A percentile compares a stretch with the other conserved stretches of the same genome.
These are phyloP conservation scores for Xylaria telfairii DNA, from an alignment of 495 filamentous ascomycete species.

Conservation along the genomic window DNA sequence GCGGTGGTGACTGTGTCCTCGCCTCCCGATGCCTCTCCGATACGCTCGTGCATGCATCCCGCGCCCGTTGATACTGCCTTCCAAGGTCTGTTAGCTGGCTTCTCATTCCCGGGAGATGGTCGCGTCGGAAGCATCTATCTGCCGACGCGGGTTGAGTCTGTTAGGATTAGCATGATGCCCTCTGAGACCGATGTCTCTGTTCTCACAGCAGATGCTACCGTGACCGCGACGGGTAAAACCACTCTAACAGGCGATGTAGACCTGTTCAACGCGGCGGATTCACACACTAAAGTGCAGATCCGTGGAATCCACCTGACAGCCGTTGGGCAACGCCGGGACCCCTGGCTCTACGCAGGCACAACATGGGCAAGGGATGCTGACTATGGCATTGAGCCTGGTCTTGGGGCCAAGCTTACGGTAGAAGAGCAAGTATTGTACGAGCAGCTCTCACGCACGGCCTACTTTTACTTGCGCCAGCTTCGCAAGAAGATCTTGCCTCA, in stretches of 20 bases:
- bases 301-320: neutral
- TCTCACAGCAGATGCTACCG: neutral
- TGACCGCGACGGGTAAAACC: neutral
- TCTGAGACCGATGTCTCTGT: neutral
- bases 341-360: constrained; percentile 9
- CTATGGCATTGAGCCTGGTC: constrained; percentile 16
- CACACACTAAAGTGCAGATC: neutral
- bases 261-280: constrained; percentile 1
- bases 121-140: neutral
- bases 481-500: constrained; percentile 1
- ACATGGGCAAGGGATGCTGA: constrained; percentile 9
- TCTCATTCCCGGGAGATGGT: neutral
- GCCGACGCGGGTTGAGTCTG: neutral
- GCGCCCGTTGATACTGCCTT: neutral
- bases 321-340: constrained; percentile 13
- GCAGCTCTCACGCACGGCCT: constrained; percentile 5
- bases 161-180: neutral
- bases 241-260: neutral
- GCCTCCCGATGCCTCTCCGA: neutral
- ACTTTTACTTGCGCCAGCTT: constrained; percentile 24
- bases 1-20: neutral
- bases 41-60: neutral
- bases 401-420: neutral
- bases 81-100: neutral
- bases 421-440: constrained; percentile 8